These are phyloP conservation scores for Leccinum fibrillosum DNA, from an alignment of 768 basidiomycete species.

Conservation along the genomic window DNA sequence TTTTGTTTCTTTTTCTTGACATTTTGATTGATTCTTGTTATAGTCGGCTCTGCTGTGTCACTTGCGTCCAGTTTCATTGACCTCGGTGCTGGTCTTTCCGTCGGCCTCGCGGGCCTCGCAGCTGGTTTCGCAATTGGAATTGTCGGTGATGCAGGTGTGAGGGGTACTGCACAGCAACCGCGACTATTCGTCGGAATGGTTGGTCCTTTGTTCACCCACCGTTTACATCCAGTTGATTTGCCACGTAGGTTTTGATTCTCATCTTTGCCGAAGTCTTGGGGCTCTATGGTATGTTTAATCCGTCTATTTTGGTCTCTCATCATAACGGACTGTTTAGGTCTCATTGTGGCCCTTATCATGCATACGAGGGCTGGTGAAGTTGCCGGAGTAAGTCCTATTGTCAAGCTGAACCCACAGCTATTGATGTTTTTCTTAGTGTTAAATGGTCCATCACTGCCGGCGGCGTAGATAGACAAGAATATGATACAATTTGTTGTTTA, in stretches of 20 bases:
- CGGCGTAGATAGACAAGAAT: constrained; percentile 9
- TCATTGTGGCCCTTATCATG: constrained; percentile 96
- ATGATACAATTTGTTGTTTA: constrained; percentile 9
- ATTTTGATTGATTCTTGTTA: not conserved
- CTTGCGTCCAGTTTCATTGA: constrained; percentile 93
- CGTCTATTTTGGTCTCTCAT: not conserved
- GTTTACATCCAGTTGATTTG: constrained; percentile 2
- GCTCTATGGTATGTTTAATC: constrained; percentile 62
- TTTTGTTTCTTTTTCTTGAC: not conserved
- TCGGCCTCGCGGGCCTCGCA: constrained; percentile 91
- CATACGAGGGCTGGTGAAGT: constrained; percentile 60
- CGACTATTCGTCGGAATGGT: constrained; percentile 94
- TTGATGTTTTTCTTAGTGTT: constrained; percentile 23
- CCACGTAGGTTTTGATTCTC: constrained; percentile 83
- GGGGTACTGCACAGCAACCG: constrained; percentile 96
- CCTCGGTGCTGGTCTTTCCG: constrained; percentile 89
- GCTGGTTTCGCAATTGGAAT: constrained; percentile 98
- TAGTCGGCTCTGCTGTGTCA: constrained; percentile 77
- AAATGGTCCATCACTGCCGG: constrained; percentile 7
- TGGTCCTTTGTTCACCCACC: constrained; percentile 17
- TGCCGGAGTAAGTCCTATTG: constrained; percentile 10
- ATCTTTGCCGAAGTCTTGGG: constrained; percentile 96
- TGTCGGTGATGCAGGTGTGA: constrained; percentile 97
- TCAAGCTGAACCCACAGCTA: not conserved
- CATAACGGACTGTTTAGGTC: constrained; percentile 37